phyloP scores from a whole-genome alignment of 2,329 filamentous ascomycete species.

The Sarocladium kiliense region DNA sequence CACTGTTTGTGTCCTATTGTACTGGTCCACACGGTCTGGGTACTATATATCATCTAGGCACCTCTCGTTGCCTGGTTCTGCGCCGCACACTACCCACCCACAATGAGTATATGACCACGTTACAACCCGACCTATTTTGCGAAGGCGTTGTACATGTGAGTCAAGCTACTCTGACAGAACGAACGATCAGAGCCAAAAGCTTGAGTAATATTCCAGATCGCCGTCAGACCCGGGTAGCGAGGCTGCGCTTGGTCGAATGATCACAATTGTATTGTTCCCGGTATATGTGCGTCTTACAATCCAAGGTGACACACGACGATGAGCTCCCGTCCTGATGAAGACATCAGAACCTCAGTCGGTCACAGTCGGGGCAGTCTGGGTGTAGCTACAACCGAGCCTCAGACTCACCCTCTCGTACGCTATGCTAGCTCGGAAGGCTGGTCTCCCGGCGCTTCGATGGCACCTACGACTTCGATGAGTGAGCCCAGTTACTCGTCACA shows the following conservation, averaged over 20 bases:
- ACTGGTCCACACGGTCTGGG: not conserved
- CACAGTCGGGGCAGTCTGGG: not conserved
- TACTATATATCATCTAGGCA: not conserved
- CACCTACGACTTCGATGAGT: not conserved
- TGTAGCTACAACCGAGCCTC: not conserved
- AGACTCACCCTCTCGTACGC: not conserved
- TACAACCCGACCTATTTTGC: not conserved
- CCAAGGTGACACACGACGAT: not conserved
- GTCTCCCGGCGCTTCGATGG: not conserved
- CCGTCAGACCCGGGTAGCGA: not conserved
- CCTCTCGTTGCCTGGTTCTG: not conserved
- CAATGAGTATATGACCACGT: not conserved
- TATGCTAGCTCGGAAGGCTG: constrained; percentile 5
- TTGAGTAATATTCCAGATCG: not conserved
- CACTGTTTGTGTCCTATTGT: not conserved
- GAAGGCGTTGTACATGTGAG: not conserved
- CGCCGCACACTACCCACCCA: not conserved
- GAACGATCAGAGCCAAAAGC: not conserved
- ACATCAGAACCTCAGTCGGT: not conserved
- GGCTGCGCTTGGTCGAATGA: not conserved
- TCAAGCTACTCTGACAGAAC: not conserved
- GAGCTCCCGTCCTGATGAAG: not conserved
- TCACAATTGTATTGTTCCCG: not conserved
- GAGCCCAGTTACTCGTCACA: constrained; percentile 3
- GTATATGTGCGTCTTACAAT: not conserved